Percentiles rank a stretch among this genome's conserved stretches.
Evolutionary conservation across 2,329 filamentous ascomycete species (phyloP).

Genomic region (Aureobasidium sp.): DNA sequence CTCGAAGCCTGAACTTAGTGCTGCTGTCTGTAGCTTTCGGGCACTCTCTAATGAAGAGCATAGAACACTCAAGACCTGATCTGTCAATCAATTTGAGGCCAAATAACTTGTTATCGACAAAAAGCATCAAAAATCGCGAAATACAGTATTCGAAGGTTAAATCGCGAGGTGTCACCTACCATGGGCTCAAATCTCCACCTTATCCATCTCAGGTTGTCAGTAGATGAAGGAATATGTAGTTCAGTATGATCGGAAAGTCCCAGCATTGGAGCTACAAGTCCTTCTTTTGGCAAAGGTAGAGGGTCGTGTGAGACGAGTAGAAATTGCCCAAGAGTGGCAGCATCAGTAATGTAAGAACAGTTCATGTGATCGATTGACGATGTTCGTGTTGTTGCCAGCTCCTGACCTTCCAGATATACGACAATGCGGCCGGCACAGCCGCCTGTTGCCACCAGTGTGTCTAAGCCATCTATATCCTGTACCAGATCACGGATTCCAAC

Average conservation of each 20-base stretch:
- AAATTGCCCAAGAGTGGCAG: constrained; percentile 62
- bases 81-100: constrained; percentile 21
- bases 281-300: background rate
- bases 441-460: constrained; percentile 82
- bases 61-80: constrained; percentile 80
- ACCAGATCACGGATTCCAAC: constrained; percentile 70
- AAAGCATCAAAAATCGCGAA: too few species aligned
- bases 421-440: constrained; percentile 84
- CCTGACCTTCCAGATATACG: constrained; percentile 75
- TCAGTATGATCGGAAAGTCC: background rate
- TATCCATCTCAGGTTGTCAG: constrained; percentile 35
- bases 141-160: too few species aligned
- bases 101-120: background rate
- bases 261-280: constrained; percentile 4
- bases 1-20: constrained; percentile 75
- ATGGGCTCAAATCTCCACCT: constrained; percentile 94
- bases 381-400: constrained; percentile 21
- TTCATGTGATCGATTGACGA: background rate
- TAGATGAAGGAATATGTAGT: background rate
- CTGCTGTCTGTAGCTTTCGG: constrained; percentile 67
- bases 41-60: constrained; percentile 69
- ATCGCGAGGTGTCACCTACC: constrained; percentile 49
- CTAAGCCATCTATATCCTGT: constrained; percentile 64
- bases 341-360: constrained; percentile 19
- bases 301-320: constrained; percentile 75